These are phyloP conservation scores for Lepiota brunneoincarnata DNA, from an alignment of 768 basidiomycete species.

Conservation along the genomic window DNA sequence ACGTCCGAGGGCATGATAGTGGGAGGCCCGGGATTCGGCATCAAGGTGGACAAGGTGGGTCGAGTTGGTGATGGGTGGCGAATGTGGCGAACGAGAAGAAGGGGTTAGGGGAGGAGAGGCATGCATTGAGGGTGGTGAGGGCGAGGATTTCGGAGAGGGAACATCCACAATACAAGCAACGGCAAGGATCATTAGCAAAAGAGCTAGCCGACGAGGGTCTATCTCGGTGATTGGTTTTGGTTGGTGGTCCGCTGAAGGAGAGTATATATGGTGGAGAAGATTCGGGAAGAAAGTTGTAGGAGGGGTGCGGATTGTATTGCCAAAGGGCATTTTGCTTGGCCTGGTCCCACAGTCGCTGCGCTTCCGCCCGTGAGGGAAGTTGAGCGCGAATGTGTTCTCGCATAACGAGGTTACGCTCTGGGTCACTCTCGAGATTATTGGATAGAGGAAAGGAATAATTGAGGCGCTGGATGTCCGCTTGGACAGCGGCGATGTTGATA, in stretches of 20 bases:
- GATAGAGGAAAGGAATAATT: constrained; percentile 57
- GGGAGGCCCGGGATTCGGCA: constrained; percentile 36
- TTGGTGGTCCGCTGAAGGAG: constrained; percentile 28
- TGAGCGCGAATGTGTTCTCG: constrained; percentile 54
- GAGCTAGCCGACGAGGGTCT: constrained; percentile 59
- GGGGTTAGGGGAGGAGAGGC: not conserved
- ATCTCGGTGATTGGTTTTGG: constrained; percentile 36
- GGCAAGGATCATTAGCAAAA: constrained; percentile 69
- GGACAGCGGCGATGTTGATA: constrained; percentile 3
- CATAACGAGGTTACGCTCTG: constrained; percentile 50
- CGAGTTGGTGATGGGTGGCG: not conserved
- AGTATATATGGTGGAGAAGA: constrained; percentile 64
- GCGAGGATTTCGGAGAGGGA: constrained; percentile 33
- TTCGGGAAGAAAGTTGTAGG: constrained; percentile 64
- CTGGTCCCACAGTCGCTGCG: constrained; percentile 61
- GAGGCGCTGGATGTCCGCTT: constrained; percentile 43
- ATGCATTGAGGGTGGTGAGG: constrained; percentile 14
- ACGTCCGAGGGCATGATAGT: constrained; percentile 57
- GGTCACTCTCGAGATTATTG: constrained; percentile 19
- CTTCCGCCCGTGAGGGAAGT: constrained; percentile 54
- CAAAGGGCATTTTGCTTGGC: constrained; percentile 62
- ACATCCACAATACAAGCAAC: constrained; percentile 64
- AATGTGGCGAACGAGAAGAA: not conserved
- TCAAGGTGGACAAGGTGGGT: constrained; percentile 40
- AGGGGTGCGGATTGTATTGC: constrained; percentile 71